Evolutionary conservation across 2,329 filamentous ascomycete genomes (phyloP).

Genomic region (Didymella lethalis): DNA sequence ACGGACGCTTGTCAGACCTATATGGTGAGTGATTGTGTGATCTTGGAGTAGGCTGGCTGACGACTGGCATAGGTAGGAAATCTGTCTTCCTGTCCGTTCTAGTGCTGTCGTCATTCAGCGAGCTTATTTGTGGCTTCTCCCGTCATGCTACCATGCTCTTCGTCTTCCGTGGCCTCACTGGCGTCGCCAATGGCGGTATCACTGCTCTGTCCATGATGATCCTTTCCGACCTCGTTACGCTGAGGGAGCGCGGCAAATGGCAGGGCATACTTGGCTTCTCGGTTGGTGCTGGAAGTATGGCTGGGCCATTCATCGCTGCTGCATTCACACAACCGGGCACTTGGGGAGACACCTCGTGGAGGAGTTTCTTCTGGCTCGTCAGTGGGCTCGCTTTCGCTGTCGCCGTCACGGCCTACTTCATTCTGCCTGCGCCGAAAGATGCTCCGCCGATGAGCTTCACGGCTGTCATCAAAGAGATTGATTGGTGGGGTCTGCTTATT

Average conservation of each 20-base stretch:
- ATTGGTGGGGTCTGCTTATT: slow-evolving; percentile 65
- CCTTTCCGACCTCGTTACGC: slow-evolving; percentile 25
- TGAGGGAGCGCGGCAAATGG: slow-evolving; percentile 50
- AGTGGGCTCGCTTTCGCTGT: neutral
- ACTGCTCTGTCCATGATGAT: neutral
- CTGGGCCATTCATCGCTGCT: slow-evolving; percentile 39
- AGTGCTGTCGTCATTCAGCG: neutral
- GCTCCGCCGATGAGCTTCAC: slow-evolving; percentile 51
- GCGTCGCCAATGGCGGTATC: neutral
- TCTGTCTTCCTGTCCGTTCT: neutral
- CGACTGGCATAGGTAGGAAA: neutral
- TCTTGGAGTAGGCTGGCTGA: neutral
- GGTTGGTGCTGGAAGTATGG: slow-evolving; percentile 36
- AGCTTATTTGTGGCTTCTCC: neutral
- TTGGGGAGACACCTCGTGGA: neutral
- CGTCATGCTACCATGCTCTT: neutral
- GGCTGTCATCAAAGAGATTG: slow-evolving; percentile 52
- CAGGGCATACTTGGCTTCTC: slow-evolving; percentile 45
- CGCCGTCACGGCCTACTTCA: neutral
- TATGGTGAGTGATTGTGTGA: neutral
- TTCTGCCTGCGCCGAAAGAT: slow-evolving; percentile 37
- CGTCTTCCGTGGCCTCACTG: neutral
- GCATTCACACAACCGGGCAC: slow-evolving; percentile 20
- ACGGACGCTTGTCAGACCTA: neutral
- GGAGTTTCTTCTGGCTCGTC: neutral